A percentile compares a stretch with the other conserved stretches of the same genome.
These are phyloP conservation scores for Flagelloscypha sp. DNA, from an alignment of 768 basidiomycete genomes.

Conservation along the genomic window DNA sequence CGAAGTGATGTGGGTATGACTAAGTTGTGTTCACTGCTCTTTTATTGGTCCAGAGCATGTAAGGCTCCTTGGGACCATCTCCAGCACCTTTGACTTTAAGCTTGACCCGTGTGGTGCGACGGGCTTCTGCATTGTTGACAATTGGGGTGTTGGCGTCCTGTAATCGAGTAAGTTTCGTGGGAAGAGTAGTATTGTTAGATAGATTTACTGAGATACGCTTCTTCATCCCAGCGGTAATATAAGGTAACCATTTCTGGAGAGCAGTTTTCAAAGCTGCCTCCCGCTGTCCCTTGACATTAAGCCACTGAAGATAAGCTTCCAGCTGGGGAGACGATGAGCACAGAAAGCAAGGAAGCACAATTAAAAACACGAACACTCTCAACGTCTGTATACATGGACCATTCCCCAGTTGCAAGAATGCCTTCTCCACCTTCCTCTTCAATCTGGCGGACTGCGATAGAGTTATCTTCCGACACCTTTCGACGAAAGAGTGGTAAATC, in stretches of 20 bases:
- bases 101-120: constrained; percentile 69
- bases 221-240: constrained; percentile 71
- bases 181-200: too few relatives aligned
- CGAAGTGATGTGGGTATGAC: too few relatives aligned
- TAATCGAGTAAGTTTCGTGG: constrained; percentile 12
- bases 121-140: constrained; percentile 67
- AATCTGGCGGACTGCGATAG: constrained; percentile 48
- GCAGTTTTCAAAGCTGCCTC: constrained; percentile 74
- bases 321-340: constrained; percentile 41
- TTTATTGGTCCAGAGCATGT: constrained; percentile 85
- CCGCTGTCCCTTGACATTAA: constrained; percentile 86
- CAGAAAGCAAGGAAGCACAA: constrained; percentile 1
- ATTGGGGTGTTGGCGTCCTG: constrained; percentile 71
- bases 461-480: constrained; percentile 41
- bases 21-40: constrained; percentile 42
- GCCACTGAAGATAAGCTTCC: constrained; percentile 78
- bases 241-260: constrained; percentile 77
- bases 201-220: constrained; percentile 69
- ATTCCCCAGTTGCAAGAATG: constrained; percentile 66
- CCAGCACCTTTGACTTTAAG: constrained; percentile 43
- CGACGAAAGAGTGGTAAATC: constrained; percentile 67
- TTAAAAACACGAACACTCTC: constrained; percentile 61
- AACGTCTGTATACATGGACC: constrained; percentile 83
- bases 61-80: constrained; percentile 69
- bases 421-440: constrained; percentile 80